Evolutionary conservation across 331 rosid genomes (phyloP), one percentile per base, ranked within the genome.

Genomic region (Quercus lobata): DNA sequence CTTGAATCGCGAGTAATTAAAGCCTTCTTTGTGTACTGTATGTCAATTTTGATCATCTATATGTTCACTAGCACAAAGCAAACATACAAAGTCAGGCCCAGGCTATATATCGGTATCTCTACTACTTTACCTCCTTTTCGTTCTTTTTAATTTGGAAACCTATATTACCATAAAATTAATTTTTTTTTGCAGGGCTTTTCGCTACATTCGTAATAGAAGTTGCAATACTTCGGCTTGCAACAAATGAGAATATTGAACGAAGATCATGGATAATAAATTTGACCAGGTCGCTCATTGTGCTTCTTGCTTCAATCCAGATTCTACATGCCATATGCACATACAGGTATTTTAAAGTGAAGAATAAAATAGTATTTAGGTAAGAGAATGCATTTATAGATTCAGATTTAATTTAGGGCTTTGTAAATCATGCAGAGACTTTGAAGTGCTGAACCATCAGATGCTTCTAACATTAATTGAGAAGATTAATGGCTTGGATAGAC

Each of bases 41-140:
- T 86, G 70, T 80, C 84, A 72, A 90, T 88, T 54, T 78, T 91
- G 62, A 84, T 90, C 68, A 88, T 94, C 83, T 94, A 89, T 81
- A 90, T 94, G 97, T 78, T 94, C 84, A 94, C 97, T n/a, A 90
- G 97, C 81, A 92, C 97, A 18, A 88, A 89, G 81, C 95, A 89
- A 80, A 94, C 98, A 5, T 90, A 90, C 84, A 87, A 83, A 22
- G 89, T 81, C 5, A 85, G 98, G 34, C 97, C 97, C 1, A 81
- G 86, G 88, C 84, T 94, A 53, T 91, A 94, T 65, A 86, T 92
- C 0, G 97, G 97, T 94, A 83, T 0, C 76, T 65, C 4, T 44
- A 6, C 54, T 34, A 56, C 21, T 71, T 29, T 6, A 4, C 35
- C 68, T 60, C 22, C 46, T 27, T 1, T 66, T n/a, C 1, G 74